Evolutionary conservation across 2,329 filamentous ascomycete species (phyloP).

Genomic region (Penicillium janthinellum): DNA sequence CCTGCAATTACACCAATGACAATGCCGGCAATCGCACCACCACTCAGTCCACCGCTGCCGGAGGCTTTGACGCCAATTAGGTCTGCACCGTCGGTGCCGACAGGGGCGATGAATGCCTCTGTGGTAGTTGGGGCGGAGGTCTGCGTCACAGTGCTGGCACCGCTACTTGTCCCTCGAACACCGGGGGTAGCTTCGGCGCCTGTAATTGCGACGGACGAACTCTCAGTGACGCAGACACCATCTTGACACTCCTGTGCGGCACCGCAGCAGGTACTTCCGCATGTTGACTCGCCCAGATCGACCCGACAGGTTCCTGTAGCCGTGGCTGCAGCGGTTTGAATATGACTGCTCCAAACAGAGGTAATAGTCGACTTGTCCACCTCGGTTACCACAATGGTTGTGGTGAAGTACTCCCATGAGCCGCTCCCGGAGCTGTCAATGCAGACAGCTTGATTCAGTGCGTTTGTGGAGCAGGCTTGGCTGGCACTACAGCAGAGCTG

Average conservation of each 20-base stretch:
- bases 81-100: slow-evolving; percentile 45
- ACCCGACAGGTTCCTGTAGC: slow-evolving; percentile 48
- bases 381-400: slow-evolving; percentile 55
- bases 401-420: slow-evolving; percentile 59
- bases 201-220: slow-evolving; percentile 43
- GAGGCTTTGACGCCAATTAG: slow-evolving; percentile 37
- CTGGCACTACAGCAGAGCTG: slow-evolving; percentile 53
- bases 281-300: slow-evolving; percentile 46
- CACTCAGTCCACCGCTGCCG: slow-evolving; percentile 45
- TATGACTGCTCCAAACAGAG: slow-evolving; percentile 53
- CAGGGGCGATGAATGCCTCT: slow-evolving; percentile 48
- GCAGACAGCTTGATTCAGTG: slow-evolving; percentile 53
- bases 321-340: slow-evolving; percentile 29
- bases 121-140: slow-evolving; percentile 47
- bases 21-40: slow-evolving; percentile 55
- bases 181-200: slow-evolving; percentile 42
- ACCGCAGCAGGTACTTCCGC: slow-evolving; percentile 49
- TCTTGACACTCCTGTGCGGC: slow-evolving; percentile 48
- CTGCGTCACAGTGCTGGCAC: slow-evolving; percentile 46
- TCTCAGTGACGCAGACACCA: slow-evolving; percentile 44
- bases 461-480: slow-evolving; percentile 54
- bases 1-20: slow-evolving; percentile 53
- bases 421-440: slow-evolving; percentile 28
- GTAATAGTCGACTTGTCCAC: slow-evolving; percentile 58
- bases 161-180: slow-evolving; percentile 49